These are phyloP conservation scores for Thraustochytrium sp. DNA, from an alignment of 352 stramenopile genomes.

Conservation along the genomic window DNA sequence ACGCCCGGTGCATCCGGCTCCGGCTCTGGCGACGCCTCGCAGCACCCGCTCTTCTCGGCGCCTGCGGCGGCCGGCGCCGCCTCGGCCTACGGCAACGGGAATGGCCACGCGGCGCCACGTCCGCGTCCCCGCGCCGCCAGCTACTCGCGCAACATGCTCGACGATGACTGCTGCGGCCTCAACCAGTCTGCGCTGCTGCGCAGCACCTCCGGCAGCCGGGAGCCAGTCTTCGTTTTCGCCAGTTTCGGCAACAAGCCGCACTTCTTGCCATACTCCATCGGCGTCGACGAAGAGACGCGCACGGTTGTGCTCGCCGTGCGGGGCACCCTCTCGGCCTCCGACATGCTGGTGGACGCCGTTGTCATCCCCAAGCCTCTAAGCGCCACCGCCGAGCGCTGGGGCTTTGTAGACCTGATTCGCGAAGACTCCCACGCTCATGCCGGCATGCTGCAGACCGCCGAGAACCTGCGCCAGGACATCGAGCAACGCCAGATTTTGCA, in stretches of 20 bases:
- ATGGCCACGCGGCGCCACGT: too few species aligned
- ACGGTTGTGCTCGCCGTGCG: constrained; percentile 31
- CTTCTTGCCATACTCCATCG: constrained; percentile 25
- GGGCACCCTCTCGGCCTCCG: constrained; percentile 4
- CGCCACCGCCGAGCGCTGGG: not conserved
- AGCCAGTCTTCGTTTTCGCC: constrained; percentile 21
- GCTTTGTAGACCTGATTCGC: not conserved
- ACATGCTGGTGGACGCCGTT: constrained; percentile 40
- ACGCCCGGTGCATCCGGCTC: not conserved
- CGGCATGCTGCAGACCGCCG: constrained; percentile 27
- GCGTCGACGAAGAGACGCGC: constrained; percentile 24
- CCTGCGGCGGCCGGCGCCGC: not conserved
- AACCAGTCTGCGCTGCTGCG: constrained; percentile 18
- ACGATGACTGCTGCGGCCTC: constrained; percentile 22
- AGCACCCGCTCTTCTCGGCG: too few species aligned
- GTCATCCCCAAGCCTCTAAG: not conserved
- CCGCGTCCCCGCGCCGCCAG: too few species aligned
- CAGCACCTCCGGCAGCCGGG: not conserved
- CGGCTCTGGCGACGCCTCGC: not conserved
- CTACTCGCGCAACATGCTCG: constrained; percentile 10
- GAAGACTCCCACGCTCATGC: not conserved
- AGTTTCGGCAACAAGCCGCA: constrained; percentile 28
- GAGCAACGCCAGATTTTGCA: constrained; percentile 15
- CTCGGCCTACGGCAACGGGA: too few species aligned
- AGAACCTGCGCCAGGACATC: constrained; percentile 28